These are phyloP conservation scores for Gracilaria caudata DNA, from an alignment of 23 red algal genomes.

Conservation along the genomic window DNA sequence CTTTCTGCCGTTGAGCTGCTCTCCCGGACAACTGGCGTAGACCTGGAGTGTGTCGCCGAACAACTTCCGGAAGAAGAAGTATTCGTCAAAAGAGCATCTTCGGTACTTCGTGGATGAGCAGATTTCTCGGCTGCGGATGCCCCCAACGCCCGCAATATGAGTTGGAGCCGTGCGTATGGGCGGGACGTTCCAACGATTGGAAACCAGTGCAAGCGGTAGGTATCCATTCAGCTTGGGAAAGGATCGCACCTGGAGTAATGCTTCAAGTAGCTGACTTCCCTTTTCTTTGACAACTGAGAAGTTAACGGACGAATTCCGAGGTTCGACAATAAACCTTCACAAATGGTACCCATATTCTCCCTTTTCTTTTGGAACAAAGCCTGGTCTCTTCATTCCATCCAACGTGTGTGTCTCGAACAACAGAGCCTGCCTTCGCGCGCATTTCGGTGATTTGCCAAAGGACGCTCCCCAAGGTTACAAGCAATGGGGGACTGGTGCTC, in stretches of 20 bases:
- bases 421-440: background rate
- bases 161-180: slow-evolving; percentile 41
- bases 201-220: slow-evolving; percentile 28
- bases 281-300: background rate
- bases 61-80: background rate
- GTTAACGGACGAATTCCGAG: slow-evolving; percentile 46
- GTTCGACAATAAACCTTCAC: background rate
- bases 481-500: slow-evolving; percentile 27
- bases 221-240: background rate
- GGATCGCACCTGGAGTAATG: background rate
- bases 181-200: slow-evolving; percentile 36
- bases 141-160: slow-evolving; percentile 46
- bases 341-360: slow-evolving; percentile 48
- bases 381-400: slow-evolving; percentile 33
- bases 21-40: background rate
- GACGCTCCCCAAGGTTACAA: slow-evolving; percentile 27
- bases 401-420: slow-evolving; percentile 24
- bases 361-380: slow-evolving; percentile 46
- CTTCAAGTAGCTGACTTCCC: background rate
- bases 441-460: background rate
- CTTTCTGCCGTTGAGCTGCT: background rate
- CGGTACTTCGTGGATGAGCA: slow-evolving; percentile 8
- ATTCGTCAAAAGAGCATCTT: background rate
- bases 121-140: slow-evolving; percentile 50
- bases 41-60: background rate